Base-by-base conservation (phyloP, 2,329 filamentous ascomycete species). In the Drechslera avenae region DNA sequence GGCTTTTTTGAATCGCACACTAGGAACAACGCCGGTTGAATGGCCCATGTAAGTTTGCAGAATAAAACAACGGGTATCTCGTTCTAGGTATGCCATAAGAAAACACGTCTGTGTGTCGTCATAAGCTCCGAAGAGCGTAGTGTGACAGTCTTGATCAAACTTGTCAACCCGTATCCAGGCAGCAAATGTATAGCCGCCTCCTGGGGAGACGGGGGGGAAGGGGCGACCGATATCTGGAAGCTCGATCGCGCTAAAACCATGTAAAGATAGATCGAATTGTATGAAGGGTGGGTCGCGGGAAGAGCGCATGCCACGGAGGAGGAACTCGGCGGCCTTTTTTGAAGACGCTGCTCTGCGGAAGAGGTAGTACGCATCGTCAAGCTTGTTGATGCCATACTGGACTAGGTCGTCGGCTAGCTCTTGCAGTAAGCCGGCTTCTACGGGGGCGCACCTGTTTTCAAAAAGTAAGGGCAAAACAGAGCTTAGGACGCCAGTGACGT, bases 101-200 rank as follows among this genome's bases (percentile, higher is more conserved):
- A 99, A 99, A 73, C 94, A 99, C 4, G 90, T 91, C 72, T 97
- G 93, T 4, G 86, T 91, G 3, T 87, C 81, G 74, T 99, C 94
- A 73, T 95, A 97, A 7, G 94, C 90, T 19, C 94, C 94, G 71
- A 99, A 99, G 12, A 99, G 83, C 0, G 94, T 99, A 0, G 94
- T 99, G 72, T 99, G 94, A 13, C 89, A 86, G 37, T 84, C 83
- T 4, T 84, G 78, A 71, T 99, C 95, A 72, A 94, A 97, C 33
- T 85, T 80, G 71, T 97, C 92, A 52, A 99, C 84, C 16, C 89
- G 86, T 41, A 96, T 83, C 94, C 94, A 99, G 0, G 90, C 84
- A 37, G 89, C 84, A 54, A 99, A 88, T 1, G 91, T 96, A 75
- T 97, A 99, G 16, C 94, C 95, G 26, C 77, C 73, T n/a, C 81